Base-by-base conservation (phyloP, 2,329 filamentous ascomycete genomes). In the Beauveria varroae region DNA sequence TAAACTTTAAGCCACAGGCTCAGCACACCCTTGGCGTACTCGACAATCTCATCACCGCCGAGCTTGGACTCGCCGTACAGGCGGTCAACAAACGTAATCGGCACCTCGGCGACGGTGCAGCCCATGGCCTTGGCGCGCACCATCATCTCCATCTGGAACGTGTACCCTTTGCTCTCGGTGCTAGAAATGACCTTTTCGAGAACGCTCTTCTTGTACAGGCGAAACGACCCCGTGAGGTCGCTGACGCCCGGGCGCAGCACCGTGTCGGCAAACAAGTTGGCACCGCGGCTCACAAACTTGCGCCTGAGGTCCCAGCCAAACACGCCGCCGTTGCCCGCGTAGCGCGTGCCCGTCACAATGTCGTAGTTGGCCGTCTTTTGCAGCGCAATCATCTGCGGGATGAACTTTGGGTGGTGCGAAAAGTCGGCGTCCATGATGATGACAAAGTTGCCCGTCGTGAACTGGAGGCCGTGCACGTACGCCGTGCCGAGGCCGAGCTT, bases 401-500 rank as follows among this genome's bases (percentile, higher is more conserved):
- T 96, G 84, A 98, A 99, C 79, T 98, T 99, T 72, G 95, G 95
- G 81, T 99, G 95, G 80, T 99, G 95, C 69, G 86, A 91, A 83
- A 99, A 99, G 79, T 99, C 95, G 77, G 96, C 95, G 80, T 99
- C 95, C 95, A 99, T 99, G 83, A 99, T 99, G 81, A 99, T 91
- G 73, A 99, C 91, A 72, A 87, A 98, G 83, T 96, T 97, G 70
- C 95, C 95, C 24, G 87, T 92, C 26, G 84, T 89, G 73, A 90
- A 98, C 74, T 96, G 86, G 63, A 99, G 83, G 57, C 93, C 93
- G 76, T 97, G 93, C 44, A 97, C 91, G 78, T 98, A 98, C 54
- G 93, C 93, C 3, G 93, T 97, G 68, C 93, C 93, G 55, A 98
- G 88, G n/a, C 93, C 93, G 44, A 97, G 89, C 79, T 98, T 99